Evolutionary conservation across 1,139 yeast species (phyloP), one percentile per base, ranked within the genome.

Genomic region (Casaregolazyma suthepensis): DNA sequence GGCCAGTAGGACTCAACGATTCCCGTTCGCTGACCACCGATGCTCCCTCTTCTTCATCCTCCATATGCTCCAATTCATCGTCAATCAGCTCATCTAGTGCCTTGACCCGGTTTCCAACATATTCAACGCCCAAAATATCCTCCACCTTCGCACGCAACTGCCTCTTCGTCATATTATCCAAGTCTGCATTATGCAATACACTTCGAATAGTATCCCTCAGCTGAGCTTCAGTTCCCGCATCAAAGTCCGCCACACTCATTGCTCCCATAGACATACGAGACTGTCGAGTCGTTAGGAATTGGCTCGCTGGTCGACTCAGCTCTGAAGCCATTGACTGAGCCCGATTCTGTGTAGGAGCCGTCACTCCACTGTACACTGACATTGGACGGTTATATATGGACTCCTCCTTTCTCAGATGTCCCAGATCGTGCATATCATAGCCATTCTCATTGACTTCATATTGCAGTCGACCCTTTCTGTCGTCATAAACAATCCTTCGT

Each of bases 101-200:
- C 7, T 60, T 60, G 10, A 69, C 61, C 48, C 64, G 59, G 23
- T 63, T 66, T 7, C 70, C 67, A 12, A 61, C 57, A 55, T 71
- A 70, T 52, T 61, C 63, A 17, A 68, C 65, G 19, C 70, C 73
- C 54, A 70, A 61, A 23, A 68, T 56, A 50, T 71, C 74, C 45
- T 69, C 71, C 10, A 71, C 71, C 58, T 66, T 66, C 29, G 64
- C 66, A 2, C 74, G 61, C 20, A 71, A 59, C 56, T 71, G 73
- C n/a, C 68, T 57, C 50, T 70, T 64, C 38, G 74, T 71, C 67
- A 67, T 69, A 22, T 63, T 61, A 38, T 71, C 72, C 54, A 71
- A 55, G 56, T 71, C 72, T 2, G 71, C 67, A 10, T 63, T 65
- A 23, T 55, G 57, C 46, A 71, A 59, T 9, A 71, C 71, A 45